Base-by-base conservation (phyloP, 2,329 filamentous ascomycete species). In the Gliomastix tumulicola region DNA sequence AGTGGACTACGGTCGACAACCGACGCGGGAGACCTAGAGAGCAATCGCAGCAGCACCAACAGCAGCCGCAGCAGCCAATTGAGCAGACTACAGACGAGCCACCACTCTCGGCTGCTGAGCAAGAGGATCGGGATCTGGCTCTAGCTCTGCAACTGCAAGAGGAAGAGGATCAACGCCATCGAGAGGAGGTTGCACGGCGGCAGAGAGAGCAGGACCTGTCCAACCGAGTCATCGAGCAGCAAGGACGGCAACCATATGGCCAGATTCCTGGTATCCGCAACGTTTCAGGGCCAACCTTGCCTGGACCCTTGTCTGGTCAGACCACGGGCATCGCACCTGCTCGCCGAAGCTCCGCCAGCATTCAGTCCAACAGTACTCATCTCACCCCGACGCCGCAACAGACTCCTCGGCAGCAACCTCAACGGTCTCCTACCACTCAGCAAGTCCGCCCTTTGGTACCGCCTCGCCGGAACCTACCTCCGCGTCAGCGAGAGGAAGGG, bases 71-170 rank as follows among this genome's bases (percentile, higher is more conserved):
- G n/a, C n/a, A n/a, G n/a, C n/a, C n/a, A n/a, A n/a, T n/a, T n/a
- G n/a, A n/a, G n/a, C 32, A 20, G 6, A 12, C 31, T 8, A 5
- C 19, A 20, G 19, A 9, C 11, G 36, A 38, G 31, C 17, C 36
- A n/a, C 20, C 20, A 6, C 37, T 39, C 3, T 30, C 32, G 9
- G 23, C 37, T 20, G 15, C 18, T 44, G 70, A 82, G 61, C 74
- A 94, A 65, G 79, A 96, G 60, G 89, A 96, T 49, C 79, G 89
- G 41, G 86, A 92, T 42, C 63, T 96, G 21, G 92, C 92, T 0
- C 71, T 97, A 4, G 89, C 90, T 0, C 69, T 98, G 7, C 92
- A 97, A 53, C 73, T 96, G 2, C 90, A 97, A 55, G 92, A 97
- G 51, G 88, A 95, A 55, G 90, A 97, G 57, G 88, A 96, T 44